Conservation (phyloP, 148 eudicot species). For the Chenopodium berlandieri region DNA sequence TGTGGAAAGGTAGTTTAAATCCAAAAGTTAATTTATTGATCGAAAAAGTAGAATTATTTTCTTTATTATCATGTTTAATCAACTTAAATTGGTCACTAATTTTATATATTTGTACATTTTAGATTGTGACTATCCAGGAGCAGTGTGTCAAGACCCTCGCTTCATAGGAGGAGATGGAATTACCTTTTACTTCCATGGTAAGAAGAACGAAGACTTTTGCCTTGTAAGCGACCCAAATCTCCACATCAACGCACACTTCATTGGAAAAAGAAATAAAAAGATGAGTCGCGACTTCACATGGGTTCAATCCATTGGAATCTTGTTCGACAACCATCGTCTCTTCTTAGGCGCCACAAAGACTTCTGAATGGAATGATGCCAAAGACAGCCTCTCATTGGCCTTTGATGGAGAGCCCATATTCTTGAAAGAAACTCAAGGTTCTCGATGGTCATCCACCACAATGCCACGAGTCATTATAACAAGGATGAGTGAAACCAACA, state of each 20-base stretch:
- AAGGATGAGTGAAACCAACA: conserved; percentile 28
- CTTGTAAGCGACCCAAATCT: conserved; percentile 44
- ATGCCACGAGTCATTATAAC: conserved; percentile 31
- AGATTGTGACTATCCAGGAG: conserved; percentile 55
- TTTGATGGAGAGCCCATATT: conserved; percentile 37
- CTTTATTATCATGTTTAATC: background rate
- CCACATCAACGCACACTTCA: conserved; percentile 58
- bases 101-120: background rate
- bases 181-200: conserved; percentile 57
- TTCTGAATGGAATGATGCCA: conserved; percentile 34
- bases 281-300: conserved; percentile 54
- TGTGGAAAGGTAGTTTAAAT: background rate
- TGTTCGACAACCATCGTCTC: conserved; percentile 42
- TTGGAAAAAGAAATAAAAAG: conserved; percentile 31
- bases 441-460: conserved; percentile 28
- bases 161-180: conserved; percentile 54
- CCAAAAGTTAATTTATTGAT: background rate
- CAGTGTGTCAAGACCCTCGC: conserved; percentile 55
- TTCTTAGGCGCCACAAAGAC: conserved; percentile 42
- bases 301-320: conserved; percentile 50
- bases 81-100: background rate
- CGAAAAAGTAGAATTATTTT: no score
- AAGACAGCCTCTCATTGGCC: conserved; percentile 40
- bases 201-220: conserved; percentile 45
- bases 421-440: conserved; percentile 21